Evolutionary conservation across 2,329 filamentous ascomycete genomes (phyloP), one percentile per base, ranked within the genome.

Genomic region (Blastomyces percursus): DNA sequence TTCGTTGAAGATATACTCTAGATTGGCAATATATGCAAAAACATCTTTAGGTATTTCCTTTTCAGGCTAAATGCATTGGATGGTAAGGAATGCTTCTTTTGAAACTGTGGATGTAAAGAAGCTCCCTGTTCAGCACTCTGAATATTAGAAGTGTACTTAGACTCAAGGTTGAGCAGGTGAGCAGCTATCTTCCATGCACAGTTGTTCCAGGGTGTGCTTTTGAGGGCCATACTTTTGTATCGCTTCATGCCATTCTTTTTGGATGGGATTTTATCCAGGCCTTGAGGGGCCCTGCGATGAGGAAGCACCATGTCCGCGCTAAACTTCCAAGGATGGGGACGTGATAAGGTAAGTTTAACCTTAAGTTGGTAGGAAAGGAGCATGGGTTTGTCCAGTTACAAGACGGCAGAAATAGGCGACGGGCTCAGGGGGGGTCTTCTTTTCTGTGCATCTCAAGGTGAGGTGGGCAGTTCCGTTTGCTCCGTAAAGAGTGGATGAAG

Each of bases 1-100:
- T 62, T 66, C 59, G 14, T 61, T 61, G 52, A 66, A 64, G 42
- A 64, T 62, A 61, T 58, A 58, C 50, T 62, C 64, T 51, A 63
- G 54, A 19, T 57, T 60, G 38, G 61, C 52, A 61, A 66, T 66
- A 62, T 64, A 62, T 5, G 27, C 27, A 30, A 30, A 59, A 14
- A 63, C 63, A 44, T 64, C 55, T 8, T 63, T 35, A 27, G 30
- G 40, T 9, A 14, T 14, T 44, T 48, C 55, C 52, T 64, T 61
- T 61, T 63, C 27, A 8, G 61, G 64, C 63, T 63, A 64, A 61
- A 66, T 61, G 44, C 61, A 62, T 50, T 56, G 59, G 35, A 64
- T 30, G 30, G 59, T 66, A 35, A 66, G 57, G 27, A 64, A 64
- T 60, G 63, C 64, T 56, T 66, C 64, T 52, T 63, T 66, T 63